These are phyloP conservation scores for Pestalotiopsis sp. DNA, from an alignment of 2,329 filamentous ascomycete species.

Conservation along the genomic window DNA sequence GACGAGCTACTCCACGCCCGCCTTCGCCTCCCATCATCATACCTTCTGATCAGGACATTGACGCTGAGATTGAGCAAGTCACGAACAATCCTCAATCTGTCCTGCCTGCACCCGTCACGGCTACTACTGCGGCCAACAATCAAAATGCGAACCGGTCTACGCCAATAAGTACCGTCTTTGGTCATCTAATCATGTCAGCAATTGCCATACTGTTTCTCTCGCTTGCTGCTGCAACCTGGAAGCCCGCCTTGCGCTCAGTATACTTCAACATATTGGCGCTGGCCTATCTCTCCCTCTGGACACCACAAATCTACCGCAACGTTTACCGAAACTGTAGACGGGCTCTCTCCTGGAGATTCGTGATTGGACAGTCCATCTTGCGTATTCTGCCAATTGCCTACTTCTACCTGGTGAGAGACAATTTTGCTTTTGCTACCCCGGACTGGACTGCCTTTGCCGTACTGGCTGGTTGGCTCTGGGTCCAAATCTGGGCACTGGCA, in stretches of 20 bases:
- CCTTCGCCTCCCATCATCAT: conserved; percentile 56
- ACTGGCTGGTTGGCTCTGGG: conserved; percentile 80
- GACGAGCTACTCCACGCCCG: conserved; percentile 24
- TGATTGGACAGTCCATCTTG: conserved; percentile 79
- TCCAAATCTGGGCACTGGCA: conserved; percentile 78
- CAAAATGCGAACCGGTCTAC: conserved; percentile 27
- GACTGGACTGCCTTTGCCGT: conserved; percentile 67
- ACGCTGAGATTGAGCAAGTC: conserved; percentile 58
- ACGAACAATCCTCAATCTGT: conserved; percentile 29
- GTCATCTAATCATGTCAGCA: conserved; percentile 59
- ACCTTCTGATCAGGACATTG: conserved; percentile 66
- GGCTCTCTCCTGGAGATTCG: conserved; percentile 89
- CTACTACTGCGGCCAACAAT: conserved; percentile 28
- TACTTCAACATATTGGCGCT: conserved; percentile 70
- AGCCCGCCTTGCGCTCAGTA: conserved; percentile 52
- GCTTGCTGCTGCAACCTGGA: conserved; percentile 64
- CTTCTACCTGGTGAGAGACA: conserved; percentile 77
- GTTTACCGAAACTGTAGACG: conserved; percentile 87
- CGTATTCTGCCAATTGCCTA: conserved; percentile 82
- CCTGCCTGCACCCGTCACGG: conserved; percentile 30
- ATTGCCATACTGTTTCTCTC: conserved; percentile 60
- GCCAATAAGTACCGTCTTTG: conserved; percentile 58
- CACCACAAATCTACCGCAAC: conserved; percentile 91
- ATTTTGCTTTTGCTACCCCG: conserved; percentile 77
- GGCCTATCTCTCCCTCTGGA: conserved; percentile 86